phyloP scores from a whole-genome alignment of 306 rosid genomes.

The Glycine soja region DNA sequence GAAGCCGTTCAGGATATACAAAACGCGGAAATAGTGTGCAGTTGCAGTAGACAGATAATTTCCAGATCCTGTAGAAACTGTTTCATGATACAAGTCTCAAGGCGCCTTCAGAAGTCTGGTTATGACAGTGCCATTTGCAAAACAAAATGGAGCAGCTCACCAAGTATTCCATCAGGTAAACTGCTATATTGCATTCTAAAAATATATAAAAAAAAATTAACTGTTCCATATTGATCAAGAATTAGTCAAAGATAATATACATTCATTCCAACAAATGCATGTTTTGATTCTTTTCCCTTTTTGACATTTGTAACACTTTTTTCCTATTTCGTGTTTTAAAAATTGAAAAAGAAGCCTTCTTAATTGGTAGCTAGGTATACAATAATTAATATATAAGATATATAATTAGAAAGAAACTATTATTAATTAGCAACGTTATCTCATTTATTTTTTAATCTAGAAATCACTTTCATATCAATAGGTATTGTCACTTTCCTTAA shows the following conservation, averaged over 20 bases:
- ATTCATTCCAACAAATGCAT: neutral
- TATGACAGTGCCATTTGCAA: constrained; percentile 74
- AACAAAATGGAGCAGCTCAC: constrained; percentile 76
- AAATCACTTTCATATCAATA: neutral
- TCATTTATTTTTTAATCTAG: neutral
- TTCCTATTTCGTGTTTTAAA: neutral
- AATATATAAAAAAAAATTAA: too few relatives aligned
- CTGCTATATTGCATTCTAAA: too few relatives aligned
- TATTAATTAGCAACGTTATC: neutral
- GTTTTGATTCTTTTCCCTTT: neutral
- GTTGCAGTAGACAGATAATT: constrained; percentile 57
- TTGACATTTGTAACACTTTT: neutral
- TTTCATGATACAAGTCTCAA: constrained; percentile 66
- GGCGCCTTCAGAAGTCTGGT: constrained; percentile 58
- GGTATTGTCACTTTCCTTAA: neutral
- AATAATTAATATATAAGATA: neutral
- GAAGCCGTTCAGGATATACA: constrained; percentile 59
- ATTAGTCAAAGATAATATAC: too few relatives aligned
- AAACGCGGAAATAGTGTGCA: constrained; percentile 51
- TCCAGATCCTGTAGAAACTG: constrained; percentile 64
- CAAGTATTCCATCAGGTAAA: constrained; percentile 72
- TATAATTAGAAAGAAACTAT: neutral
- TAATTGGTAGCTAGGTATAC: neutral
- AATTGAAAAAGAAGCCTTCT: neutral
- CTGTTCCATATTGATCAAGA: too few relatives aligned